phyloP scores from a whole-genome alignment of 768 basidiomycete species.

The Cystofilobasidium bisporidii region DNA sequence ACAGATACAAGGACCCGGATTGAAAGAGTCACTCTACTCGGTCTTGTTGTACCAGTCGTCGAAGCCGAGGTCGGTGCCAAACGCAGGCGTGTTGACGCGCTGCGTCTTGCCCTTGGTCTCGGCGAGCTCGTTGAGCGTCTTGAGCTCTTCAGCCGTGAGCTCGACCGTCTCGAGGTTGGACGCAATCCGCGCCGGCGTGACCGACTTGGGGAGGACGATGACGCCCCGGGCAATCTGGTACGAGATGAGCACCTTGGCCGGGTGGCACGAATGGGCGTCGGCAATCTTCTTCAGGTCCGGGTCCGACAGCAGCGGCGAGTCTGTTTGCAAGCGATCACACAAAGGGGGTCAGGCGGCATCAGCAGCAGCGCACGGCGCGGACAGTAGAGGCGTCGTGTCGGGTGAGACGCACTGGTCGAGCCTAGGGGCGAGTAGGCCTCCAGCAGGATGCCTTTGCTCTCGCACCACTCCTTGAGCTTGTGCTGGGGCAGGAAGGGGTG shows the following conservation, averaged over 20 bases:
- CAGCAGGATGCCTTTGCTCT: constrained; percentile 59
- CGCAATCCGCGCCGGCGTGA: constrained; percentile 48
- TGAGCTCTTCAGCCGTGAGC: constrained; percentile 31
- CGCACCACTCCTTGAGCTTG: constrained; percentile 61
- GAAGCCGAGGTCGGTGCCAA: constrained; percentile 22
- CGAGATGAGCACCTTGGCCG: constrained; percentile 56
- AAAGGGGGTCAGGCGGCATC: too few species aligned
- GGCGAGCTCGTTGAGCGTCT: constrained; percentile 30
- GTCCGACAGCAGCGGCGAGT: constrained; percentile 58
- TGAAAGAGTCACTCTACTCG: too few species aligned
- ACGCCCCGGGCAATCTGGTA: not conserved
- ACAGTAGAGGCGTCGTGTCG: constrained; percentile 8
- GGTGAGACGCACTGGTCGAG: constrained; percentile 61
- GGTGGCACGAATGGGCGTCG: constrained; percentile 50
- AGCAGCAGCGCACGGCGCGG: too few species aligned
- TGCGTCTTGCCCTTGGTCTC: constrained; percentile 32
- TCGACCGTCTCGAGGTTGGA: constrained; percentile 32
- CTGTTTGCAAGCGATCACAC: not conserved
- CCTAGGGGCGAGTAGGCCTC: constrained; percentile 78
- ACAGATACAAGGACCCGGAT: too few species aligned
- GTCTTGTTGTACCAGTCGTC: constrained; percentile 16
- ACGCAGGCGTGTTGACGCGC: constrained; percentile 30
- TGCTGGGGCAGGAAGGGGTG: constrained; percentile 35
- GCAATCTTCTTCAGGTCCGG: constrained; percentile 53
- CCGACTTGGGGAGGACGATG: constrained; percentile 47